Evolutionary conservation across 371 early-diverging fungal species (phyloP), one percentile per base, ranked within the genome.

Genomic region (Mucor irregularis): DNA sequence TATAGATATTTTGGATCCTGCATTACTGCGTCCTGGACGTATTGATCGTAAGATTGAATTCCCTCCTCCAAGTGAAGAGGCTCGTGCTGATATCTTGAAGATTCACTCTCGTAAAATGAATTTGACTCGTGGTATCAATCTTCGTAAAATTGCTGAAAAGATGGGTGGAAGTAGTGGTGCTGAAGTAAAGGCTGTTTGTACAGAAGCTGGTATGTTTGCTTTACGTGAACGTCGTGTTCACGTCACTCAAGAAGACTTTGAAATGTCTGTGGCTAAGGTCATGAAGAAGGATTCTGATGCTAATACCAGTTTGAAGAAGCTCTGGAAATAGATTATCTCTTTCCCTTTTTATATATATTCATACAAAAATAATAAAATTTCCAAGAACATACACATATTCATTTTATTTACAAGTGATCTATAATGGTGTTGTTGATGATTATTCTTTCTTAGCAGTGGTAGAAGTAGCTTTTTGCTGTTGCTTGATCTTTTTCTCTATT

Each of bases 171-270:
- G 97, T 57, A 99, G 99, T 16, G 97, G 84, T 79, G 80, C 80
- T 19, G 80, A 79, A 49, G 76, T 77, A 29, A 75, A 88, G 81
- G 97, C 95, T 57, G 99, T 99, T 16, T 99, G 99, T 79, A 99
- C 99, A 26, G 99, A 99, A 78, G 99, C 99, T 3, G 99, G 99
- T 64, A 99, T 99, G 99, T 99, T 96, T 74, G 99, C 99, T n/a
- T 79, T 99, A 47, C 86, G 99, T 54, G 99, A 99, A 76, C 91
- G 99, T 46, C 86, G 97, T 60, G 98, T 99, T 54, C 99, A 99
- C 63, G 99, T 99, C 24, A 99, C 97, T 10, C 99, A 99, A 68
- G 99, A 99, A 77, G 99, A 99, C 79, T 99, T 99, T 80, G 99
- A 99, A 74, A 96, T 99, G 99, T 99, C 99, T 5, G 99, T 99